phyloP scores from a whole-genome alignment of 1,284 basidiomycete species.

The Phellopilus nigrolimitatus region DNA sequence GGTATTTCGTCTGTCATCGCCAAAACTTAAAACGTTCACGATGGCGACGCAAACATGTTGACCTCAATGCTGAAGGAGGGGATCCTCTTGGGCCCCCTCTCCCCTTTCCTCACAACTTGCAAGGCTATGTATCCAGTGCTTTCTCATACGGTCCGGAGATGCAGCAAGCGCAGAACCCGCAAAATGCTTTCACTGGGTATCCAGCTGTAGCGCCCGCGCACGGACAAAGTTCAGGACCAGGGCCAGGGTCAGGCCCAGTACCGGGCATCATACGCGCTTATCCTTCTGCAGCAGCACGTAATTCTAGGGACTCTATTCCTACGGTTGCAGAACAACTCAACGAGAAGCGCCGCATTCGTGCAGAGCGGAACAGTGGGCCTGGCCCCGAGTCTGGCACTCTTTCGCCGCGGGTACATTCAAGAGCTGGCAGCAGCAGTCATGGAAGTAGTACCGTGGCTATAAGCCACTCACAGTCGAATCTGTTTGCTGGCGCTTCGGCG shows the following conservation, averaged over 20 bases:
- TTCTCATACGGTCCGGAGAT: not conserved
- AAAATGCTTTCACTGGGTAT: not conserved
- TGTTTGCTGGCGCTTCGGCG: not conserved
- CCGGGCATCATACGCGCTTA: no score
- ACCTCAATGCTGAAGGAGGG: conserved; percentile 4
- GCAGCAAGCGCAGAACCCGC: not conserved
- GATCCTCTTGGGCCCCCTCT: not conserved
- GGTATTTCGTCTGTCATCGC: conserved; percentile 5
- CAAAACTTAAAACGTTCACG: not conserved
- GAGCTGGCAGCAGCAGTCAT: conserved; percentile 3
- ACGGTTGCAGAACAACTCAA: conserved; percentile 16
- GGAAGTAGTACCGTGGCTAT: not conserved
- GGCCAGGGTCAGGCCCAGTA: no score
- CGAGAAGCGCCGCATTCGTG: conserved; percentile 15
- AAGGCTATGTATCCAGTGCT: not conserved
- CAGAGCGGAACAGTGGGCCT: not conserved
- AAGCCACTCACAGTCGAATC: conserved; percentile 1
- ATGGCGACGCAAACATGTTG: not conserved
- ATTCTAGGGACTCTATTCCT: no score
- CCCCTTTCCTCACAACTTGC: not conserved
- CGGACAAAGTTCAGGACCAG: no score
- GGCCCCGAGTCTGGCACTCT: not conserved
- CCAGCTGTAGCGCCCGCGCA: not conserved
- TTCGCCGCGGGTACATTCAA: not conserved
- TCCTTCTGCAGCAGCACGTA: no score